These are phyloP conservation scores for Penicillium antarcticum DNA, from an alignment of 495 filamentous ascomycete species.

Conservation along the genomic window DNA sequence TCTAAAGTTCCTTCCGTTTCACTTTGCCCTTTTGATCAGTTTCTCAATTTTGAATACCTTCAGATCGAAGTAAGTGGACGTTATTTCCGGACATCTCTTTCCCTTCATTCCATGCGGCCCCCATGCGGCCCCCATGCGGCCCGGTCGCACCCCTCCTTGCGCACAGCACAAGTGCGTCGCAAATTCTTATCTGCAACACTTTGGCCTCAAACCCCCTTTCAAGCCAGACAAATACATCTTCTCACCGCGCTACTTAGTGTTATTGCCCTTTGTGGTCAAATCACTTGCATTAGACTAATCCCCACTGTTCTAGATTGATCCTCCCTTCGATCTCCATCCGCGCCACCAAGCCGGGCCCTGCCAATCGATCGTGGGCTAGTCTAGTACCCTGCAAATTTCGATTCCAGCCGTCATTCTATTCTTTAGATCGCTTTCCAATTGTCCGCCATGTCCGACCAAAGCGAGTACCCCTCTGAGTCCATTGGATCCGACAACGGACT, in stretches of 20 bases:
- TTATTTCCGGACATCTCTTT: background rate
- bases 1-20: slow-evolving; percentile 2
- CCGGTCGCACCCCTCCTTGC: slow-evolving; percentile 18
- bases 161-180: slow-evolving; percentile 12
- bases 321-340: slow-evolving; percentile 15
- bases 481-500: slow-evolving; percentile 26
- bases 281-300: slow-evolving; percentile 20
- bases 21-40: background rate
- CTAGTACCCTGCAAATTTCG: background rate
- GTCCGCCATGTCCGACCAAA: slow-evolving; percentile 26
- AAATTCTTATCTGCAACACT: slow-evolving; percentile 15
- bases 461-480: slow-evolving; percentile 26
- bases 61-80: background rate
- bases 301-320: slow-evolving; percentile 26
- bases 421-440: background rate
- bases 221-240: background rate
- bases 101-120: background rate
- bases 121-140: too few species aligned
- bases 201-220: background rate
- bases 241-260: background rate
- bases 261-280: background rate
- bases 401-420: background rate
- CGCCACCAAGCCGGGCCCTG: slow-evolving; percentile 21
- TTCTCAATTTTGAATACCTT: background rate
- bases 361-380: slow-evolving; percentile 8